Base-by-base conservation (phyloP, 495 filamentous ascomycete species). In the Oleoguttula mirabilis region DNA sequence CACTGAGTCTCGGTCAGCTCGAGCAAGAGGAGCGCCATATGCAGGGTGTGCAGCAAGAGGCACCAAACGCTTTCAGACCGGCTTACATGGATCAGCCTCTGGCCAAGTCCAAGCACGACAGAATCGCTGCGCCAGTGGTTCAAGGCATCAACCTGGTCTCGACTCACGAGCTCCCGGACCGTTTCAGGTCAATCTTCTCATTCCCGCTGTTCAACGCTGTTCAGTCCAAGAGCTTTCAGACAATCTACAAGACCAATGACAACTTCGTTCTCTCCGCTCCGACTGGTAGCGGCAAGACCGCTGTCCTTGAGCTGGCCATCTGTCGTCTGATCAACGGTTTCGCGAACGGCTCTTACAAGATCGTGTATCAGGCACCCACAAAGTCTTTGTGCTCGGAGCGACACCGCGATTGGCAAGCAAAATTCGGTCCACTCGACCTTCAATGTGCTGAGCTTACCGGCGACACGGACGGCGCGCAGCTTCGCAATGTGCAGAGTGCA, bases 211-310 rank as follows among this genome's bases (percentile, higher is more conserved):
- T 98, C 64, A 98, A 98, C 47, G 86, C 82, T 11, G 72, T 94
- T 1, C 90, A 98, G 55, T 95, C 88, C 0, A 87, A 80, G 55
- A 90, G 81, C 50, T 96, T 92, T 47, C 53, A 72, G 0, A 51
- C 73, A 0, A 71, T 84, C 1, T 96, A 86, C 59, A 62, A 71
- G 3, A 72, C 73, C 4, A 73, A 79, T 51, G 77, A 92, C 57
- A 98, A 96, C 47, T 62, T 95, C 7, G 85, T 96, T 0, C 67
- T 96, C 19, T 78, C 88, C 4, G 82, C 90, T 12, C 90, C 90
- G 0, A 98, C 90, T 0, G 88, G 88, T 10, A 88, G 87, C 54
- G 90, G 90, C 5, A 98, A 98, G 58, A 98, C 90, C 6, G 83
- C 73, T 0, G 71, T 96, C 16, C 71, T 96, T 34, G 90, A 98